Percentiles rank a stretch among this genome's conserved stretches.
These are phyloP conservation scores for Ophiocordyceps sinensis DNA, from an alignment of 2,329 filamentous ascomycete species.

Conservation along the genomic window DNA sequence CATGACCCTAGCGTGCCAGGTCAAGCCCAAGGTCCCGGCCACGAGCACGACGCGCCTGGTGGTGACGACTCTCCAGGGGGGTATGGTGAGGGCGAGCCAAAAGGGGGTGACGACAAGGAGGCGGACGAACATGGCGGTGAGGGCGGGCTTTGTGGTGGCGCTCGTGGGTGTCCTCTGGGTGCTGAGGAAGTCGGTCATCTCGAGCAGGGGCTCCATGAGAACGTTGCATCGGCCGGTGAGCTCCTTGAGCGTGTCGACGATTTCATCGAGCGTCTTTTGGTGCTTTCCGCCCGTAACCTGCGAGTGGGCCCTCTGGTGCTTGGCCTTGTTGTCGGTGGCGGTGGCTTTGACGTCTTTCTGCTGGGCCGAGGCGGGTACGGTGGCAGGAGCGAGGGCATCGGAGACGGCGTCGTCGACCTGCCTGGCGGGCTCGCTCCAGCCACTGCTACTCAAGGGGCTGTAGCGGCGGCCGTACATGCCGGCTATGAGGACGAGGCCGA, in stretches of 20 bases:
- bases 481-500: conserved; percentile 65
- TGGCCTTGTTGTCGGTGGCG: conserved; percentile 13
- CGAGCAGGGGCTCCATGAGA: conserved; percentile 73
- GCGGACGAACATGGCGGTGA: conserved; percentile 79
- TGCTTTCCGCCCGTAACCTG: conserved; percentile 57
- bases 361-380: conserved; percentile 9
- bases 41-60: conserved; percentile 72
- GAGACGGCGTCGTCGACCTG: conserved; percentile 13
- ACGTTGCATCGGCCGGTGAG: conserved; percentile 89
- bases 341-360: conserved; percentile 11
- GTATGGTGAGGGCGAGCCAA: conserved; percentile 73
- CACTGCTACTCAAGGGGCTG: conserved; percentile 77
- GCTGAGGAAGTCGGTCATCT: conserved; percentile 83
- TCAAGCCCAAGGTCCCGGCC: conserved; percentile 72
- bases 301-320: conserved; percentile 30
- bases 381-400: conserved; percentile 3
- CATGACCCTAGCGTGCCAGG: conserved; percentile 83
- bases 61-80: conserved; percentile 73
- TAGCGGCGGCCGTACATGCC: conserved; percentile 90
- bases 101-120: conserved; percentile 78
- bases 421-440: conserved; percentile 43
- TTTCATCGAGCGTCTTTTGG: conserved; percentile 93
- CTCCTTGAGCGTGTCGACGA: conserved; percentile 81
- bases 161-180: conserved; percentile 83
- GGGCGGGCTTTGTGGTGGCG: conserved; percentile 76